phyloP scores from a whole-genome alignment of 2,329 filamentous ascomycete genomes.

The Fusarium sp. region DNA sequence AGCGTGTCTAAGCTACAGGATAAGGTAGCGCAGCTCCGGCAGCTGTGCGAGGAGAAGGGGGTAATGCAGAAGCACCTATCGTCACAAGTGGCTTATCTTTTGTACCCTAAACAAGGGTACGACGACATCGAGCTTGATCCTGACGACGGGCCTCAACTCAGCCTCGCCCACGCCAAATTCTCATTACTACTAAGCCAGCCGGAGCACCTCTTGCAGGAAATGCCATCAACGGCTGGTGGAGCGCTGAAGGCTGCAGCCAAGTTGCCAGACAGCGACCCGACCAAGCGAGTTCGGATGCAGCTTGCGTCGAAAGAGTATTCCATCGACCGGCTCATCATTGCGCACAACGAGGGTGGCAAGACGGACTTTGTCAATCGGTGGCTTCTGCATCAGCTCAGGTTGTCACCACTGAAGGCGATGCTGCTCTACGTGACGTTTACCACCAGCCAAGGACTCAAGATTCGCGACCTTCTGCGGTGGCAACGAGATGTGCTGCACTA shows the following conservation, averaged over 20 bases:
- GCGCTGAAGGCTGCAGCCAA: conserved; percentile 53
- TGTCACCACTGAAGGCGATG: conserved; percentile 57
- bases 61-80: conserved; percentile 57
- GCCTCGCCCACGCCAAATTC: conserved; percentile 54
- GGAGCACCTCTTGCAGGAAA: conserved; percentile 53
- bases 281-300: conserved; percentile 48
- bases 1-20: conserved; percentile 49
- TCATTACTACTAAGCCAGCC: conserved; percentile 61
- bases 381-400: conserved; percentile 62
- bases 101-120: conserved; percentile 50
- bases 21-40: conserved; percentile 49
- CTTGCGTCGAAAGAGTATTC: conserved; percentile 60
- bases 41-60: conserved; percentile 53
- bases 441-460: conserved; percentile 42
- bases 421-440: conserved; percentile 52
- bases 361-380: conserved; percentile 61
- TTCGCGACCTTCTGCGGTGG: conserved; percentile 49
- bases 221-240: conserved; percentile 53
- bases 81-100: conserved; percentile 51
- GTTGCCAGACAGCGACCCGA: conserved; percentile 50
- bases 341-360: conserved; percentile 51
- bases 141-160: conserved; percentile 40
- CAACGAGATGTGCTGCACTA: conserved; percentile 52
- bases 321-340: conserved; percentile 56
- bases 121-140: conserved; percentile 59